Evolutionary conservation across 352 stramenopile species (phyloP).

Genomic region (Hyphochytrium catenoides): DNA sequence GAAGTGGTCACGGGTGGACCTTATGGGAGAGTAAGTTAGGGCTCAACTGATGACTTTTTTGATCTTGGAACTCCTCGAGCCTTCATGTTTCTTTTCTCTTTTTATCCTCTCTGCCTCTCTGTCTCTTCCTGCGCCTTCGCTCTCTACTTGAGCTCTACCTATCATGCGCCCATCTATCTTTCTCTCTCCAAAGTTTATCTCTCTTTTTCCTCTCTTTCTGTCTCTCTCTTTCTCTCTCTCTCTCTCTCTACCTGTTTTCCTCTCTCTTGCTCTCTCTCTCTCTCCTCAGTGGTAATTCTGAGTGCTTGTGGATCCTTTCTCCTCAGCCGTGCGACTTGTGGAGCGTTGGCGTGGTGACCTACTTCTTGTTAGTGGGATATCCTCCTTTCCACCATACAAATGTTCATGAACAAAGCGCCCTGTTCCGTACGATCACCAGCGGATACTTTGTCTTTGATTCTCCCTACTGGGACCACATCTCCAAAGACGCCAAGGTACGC

Average conservation of each 20-base stretch:
- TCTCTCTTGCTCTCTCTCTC: background rate
- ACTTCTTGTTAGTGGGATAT: slow-evolving; percentile 10
- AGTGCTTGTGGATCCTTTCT: background rate
- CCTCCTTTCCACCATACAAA: slow-evolving; percentile 9
- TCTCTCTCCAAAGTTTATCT: too few species aligned
- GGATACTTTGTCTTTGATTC: slow-evolving; percentile 23
- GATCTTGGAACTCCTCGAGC: too few species aligned
- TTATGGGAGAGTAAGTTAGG: slow-evolving; percentile 4
- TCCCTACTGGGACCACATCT: slow-evolving; percentile 53
- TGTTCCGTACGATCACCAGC: slow-evolving; percentile 8
- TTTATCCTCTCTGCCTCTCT: too few species aligned
- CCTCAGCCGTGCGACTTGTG: slow-evolving; percentile 6
- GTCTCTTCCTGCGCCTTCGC: too few species aligned
- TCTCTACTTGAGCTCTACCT: too few species aligned
- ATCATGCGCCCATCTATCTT: too few species aligned
- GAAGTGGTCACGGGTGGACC: slow-evolving; percentile 6
- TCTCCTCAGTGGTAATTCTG: background rate
- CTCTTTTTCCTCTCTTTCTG: too few species aligned
- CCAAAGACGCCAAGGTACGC: slow-evolving; percentile 24
- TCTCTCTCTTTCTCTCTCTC: too few species aligned
- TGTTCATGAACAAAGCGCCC: slow-evolving; percentile 4
- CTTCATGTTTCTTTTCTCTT: too few species aligned
- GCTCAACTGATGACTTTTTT: too few species aligned
- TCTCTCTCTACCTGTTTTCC: too few species aligned
- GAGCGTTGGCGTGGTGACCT: slow-evolving; percentile 7